Evolutionary conservation across 2,329 filamentous ascomycete species (phyloP), one percentile per base, ranked within the genome.

Genomic region (Colletotrichum orchidophilum): DNA sequence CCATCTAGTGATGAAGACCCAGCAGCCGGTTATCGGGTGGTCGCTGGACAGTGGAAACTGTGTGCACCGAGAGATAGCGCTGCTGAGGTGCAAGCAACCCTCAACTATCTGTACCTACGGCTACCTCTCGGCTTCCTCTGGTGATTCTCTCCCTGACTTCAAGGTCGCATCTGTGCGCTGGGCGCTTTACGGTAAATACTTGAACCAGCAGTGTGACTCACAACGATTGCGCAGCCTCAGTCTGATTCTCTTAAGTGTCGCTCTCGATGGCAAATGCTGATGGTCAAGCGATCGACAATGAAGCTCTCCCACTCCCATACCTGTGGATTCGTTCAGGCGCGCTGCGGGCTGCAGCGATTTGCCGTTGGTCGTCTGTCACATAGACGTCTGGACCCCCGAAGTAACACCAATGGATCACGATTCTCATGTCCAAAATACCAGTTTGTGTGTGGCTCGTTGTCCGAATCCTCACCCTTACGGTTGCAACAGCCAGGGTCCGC

Each of bases 271-370:
- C 64, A 27, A 55, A 24, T 69, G 53, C 29, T 53, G 53, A 27
- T 42, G 64, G 68, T 71, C 64, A 53, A 71, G 58, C 42, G 63
- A 67, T 67, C 42, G 50, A 39, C 58, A 58, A 15, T 31, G 21
- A 63, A 42, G 49, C 46, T 63, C 52, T 61, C 24, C n/a, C 29
- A 57, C 61, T 24, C 42, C 15, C 31, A 46, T n/a, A n/a, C n/a
- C n/a, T n/a, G n/a, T n/a, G n/a, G n/a, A n/a, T n/a, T n/a, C n/a
- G n/a, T 58, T 42, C 46, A 64, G 53, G 46, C 21, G 46, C 53
- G 27, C 59, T 49, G 52, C 54, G 49, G 31, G 61, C 35, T 67
- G 66, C 27, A 61, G 58, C 58, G 60, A 54, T 64, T 1, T 64
- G 66, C 49, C 52, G 52, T 64, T 39, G 21, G 24, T 58, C 63